Evolutionary conservation across 208 protist genomes (phyloP).

Genomic region (Trypanosomatidae sp.): DNA sequence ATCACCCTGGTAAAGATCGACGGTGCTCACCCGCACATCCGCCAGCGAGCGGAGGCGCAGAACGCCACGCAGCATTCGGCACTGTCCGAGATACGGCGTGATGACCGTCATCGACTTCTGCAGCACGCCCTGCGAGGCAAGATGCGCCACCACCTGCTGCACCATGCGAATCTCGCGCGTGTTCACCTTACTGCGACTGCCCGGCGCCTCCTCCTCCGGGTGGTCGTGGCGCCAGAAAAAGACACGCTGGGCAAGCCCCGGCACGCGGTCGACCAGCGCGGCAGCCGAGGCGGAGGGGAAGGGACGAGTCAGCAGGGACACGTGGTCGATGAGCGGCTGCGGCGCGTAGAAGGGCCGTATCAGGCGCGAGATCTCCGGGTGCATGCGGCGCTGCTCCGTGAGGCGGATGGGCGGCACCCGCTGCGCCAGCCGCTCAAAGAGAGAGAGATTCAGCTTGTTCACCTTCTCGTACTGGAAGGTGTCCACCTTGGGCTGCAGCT

Average conservation of each 20-base stretch:
- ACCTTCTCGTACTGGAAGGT: constrained; percentile 89
- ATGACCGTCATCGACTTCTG: constrained; percentile 93
- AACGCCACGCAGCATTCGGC: constrained; percentile 68
- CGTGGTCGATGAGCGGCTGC: constrained; percentile 68
- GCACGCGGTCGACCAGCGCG: too few relatives aligned
- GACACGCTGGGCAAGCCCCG: constrained; percentile 68
- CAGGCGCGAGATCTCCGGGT: constrained; percentile 74
- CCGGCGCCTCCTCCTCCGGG: constrained; percentile 78
- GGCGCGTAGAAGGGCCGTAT: constrained; percentile 87
- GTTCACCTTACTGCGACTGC: constrained; percentile 90
- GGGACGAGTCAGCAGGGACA: constrained; percentile 44
- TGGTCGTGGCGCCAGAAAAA: constrained; percentile 90
- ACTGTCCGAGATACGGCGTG: constrained; percentile 95
- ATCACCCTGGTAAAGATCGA: constrained; percentile 96
- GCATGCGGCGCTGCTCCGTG: constrained; percentile 92
- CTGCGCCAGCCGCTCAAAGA: constrained; percentile 88
- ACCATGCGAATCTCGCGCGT: constrained; percentile 81
- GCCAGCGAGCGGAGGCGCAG: constrained; percentile 67
- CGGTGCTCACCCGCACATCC: constrained; percentile 86
- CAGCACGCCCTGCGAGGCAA: constrained; percentile 81
- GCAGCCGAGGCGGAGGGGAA: constrained; percentile 69
- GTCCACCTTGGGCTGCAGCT: constrained; percentile 92
- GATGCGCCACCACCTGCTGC: constrained; percentile 64
- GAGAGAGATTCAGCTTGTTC: constrained; percentile 86
- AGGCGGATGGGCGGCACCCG: constrained; percentile 58